phyloP scores from a whole-genome alignment of 345 rosid species.

The Citrus maxima region DNA sequence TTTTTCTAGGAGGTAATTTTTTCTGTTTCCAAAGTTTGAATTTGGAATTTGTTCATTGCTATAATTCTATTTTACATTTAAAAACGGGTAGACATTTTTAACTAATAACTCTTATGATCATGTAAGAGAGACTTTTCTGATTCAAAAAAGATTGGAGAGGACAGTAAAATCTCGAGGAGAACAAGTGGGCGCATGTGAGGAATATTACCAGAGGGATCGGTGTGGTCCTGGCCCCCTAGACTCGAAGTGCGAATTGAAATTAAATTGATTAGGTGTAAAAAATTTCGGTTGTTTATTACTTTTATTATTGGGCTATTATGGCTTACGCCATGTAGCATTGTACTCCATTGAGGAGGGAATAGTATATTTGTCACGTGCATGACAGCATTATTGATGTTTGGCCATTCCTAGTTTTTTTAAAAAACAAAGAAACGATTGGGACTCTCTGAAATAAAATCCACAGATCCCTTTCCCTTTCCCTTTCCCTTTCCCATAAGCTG shows the following conservation, averaged over 20 bases:
- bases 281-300: not conserved
- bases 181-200: not conserved
- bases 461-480: slow-evolving; percentile 23
- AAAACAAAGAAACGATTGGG: not conserved
- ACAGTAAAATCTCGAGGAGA: not conserved
- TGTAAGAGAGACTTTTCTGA: not conserved
- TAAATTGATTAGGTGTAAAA: not conserved
- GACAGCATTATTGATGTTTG: slow-evolving; percentile 41
- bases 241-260: not conserved
- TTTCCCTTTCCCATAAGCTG: slow-evolving; percentile 29
- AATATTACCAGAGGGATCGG: not conserved
- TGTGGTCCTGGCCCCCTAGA: not conserved
- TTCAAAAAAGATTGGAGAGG: not conserved
- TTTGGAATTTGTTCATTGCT: too few species aligned
- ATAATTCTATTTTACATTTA: too few species aligned
- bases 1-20: too few species aligned
- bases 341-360: not conserved
- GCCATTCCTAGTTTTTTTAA: slow-evolving; percentile 32
- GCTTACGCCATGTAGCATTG: not conserved
- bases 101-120: too few species aligned
- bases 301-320: not conserved
- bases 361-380: slow-evolving; percentile 39
- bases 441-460: not conserved
- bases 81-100: too few species aligned
- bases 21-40: too few species aligned